These are phyloP conservation scores for Alternaria rosae DNA, from an alignment of 2,329 filamentous ascomycete genomes.

Conservation along the genomic window DNA sequence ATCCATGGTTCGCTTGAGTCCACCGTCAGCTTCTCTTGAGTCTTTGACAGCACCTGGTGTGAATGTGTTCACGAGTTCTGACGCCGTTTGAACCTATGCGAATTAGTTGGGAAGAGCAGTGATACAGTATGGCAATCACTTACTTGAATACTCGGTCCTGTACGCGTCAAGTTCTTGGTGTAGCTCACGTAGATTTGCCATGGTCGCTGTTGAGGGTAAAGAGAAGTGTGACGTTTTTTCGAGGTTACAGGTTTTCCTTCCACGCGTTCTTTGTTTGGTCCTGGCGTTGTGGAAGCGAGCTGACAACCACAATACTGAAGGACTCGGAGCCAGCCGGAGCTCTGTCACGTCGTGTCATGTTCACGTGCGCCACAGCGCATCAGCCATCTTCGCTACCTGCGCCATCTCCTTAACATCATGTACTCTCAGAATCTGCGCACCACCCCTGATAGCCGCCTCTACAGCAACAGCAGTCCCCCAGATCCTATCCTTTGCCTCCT, in stretches of 20 bases:
- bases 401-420: slow-evolving; percentile 91
- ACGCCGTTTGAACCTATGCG: background rate
- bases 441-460: slow-evolving; percentile 82
- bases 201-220: background rate
- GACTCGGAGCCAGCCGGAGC: background rate
- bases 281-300: background rate
- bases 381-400: slow-evolving; percentile 83
- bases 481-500: slow-evolving; percentile 71
- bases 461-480: slow-evolving; percentile 92
- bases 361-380: slow-evolving; percentile 79
- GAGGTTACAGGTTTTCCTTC: background rate
- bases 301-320: background rate
- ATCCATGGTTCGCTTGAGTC: background rate
- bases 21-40: background rate
- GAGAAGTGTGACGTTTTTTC: background rate
- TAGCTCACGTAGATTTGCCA: background rate
- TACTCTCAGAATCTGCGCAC: slow-evolving; percentile 89
- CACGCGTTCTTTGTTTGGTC: background rate
- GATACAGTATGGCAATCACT: background rate
- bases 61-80: background rate
- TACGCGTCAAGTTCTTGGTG: background rate
- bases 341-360: background rate
- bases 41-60: background rate
- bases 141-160: background rate
- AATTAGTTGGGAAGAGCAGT: background rate